These are phyloP conservation scores for Phytophthora brassicae DNA, from an alignment of 352 stramenopile species.

Conservation along the genomic window DNA sequence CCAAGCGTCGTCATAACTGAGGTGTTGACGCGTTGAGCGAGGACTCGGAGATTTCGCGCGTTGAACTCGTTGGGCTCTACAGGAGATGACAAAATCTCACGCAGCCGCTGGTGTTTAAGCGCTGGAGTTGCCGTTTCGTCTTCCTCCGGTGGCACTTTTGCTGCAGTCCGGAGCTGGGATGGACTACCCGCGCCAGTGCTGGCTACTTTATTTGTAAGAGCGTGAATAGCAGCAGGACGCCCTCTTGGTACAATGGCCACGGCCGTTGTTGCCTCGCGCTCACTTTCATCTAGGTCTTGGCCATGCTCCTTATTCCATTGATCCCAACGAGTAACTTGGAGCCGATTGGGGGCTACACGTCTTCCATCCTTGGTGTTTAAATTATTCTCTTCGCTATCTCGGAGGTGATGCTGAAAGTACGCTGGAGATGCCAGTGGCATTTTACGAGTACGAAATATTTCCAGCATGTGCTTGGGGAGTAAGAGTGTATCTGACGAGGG, in stretches of 20 bases:
- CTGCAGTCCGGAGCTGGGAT: neutral
- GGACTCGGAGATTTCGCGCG: constrained; percentile 38
- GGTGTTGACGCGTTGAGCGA: constrained; percentile 49
- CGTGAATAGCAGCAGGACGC: neutral
- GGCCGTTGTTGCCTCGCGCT: constrained; percentile 20
- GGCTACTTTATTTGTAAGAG: neutral
- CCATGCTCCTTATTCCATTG: constrained; percentile 36
- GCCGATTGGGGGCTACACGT: constrained; percentile 21
- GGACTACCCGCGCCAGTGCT: constrained; percentile 1
- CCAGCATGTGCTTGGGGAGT: constrained; percentile 62
- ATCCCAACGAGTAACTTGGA: constrained; percentile 40
- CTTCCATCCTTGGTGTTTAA: neutral
- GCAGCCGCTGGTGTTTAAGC: constrained; percentile 60
- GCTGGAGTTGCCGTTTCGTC: constrained; percentile 35
- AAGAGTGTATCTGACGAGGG: constrained; percentile 41
- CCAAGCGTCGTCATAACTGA: constrained; percentile 52
- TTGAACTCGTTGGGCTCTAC: constrained; percentile 56
- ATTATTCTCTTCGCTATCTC: constrained; percentile 16
- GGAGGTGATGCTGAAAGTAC: constrained; percentile 60
- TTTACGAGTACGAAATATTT: constrained; percentile 61
- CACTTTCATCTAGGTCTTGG: constrained; percentile 23
- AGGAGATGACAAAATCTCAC: constrained; percentile 61
- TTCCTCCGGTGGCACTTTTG: constrained; percentile 5
- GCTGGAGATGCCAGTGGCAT: constrained; percentile 65
- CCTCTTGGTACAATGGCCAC: constrained; percentile 10